Percentiles rank a stretch among this genome's conserved stretches.
phyloP scores from a whole-genome alignment of 2,329 filamentous ascomycete species.

The Cladosporium austrohemisphaericum region DNA sequence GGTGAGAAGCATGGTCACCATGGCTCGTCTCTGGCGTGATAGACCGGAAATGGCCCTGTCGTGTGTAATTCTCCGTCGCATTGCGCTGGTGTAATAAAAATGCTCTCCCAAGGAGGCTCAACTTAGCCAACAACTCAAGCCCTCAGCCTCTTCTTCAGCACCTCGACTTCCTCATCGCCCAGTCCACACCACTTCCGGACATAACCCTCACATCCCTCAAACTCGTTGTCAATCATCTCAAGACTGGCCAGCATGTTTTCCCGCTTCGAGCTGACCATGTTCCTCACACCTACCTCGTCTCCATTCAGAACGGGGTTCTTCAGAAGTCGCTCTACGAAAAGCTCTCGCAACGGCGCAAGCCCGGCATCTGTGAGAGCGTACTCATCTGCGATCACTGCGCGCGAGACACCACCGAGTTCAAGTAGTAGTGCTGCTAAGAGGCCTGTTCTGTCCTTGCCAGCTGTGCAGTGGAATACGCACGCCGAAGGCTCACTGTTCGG shows the following conservation, averaged over 20 bases:
- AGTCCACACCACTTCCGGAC: constrained; percentile 58
- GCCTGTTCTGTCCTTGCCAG: constrained; percentile 74
- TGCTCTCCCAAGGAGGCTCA: no score
- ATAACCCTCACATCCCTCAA: constrained; percentile 63
- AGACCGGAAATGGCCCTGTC: no score
- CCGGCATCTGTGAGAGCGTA: constrained; percentile 66
- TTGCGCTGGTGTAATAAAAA: no score
- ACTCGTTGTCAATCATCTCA: constrained; percentile 55
- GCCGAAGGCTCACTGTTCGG: constrained; percentile 40
- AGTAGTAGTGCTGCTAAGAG: constrained; percentile 65
- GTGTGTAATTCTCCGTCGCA: no score
- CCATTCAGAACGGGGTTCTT: constrained; percentile 49
- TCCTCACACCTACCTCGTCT: constrained; percentile 42
- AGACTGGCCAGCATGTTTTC: constrained; percentile 52
- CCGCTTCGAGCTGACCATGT: constrained; percentile 43
- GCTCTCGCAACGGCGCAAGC: constrained; percentile 42
- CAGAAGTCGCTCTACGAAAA: constrained; percentile 52
- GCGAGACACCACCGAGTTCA: constrained; percentile 58
- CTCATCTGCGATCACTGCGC: constrained; percentile 60
- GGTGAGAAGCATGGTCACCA: no score
- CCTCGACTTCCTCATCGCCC: constrained; percentile 52
- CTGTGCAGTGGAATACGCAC: constrained; percentile 68
- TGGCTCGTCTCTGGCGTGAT: no score
- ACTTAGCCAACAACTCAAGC: no score
- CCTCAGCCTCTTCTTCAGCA: constrained; percentile 48